phyloP scores from a whole-genome alignment of 83 land plant genomes.

The Picea abies region DNA sequence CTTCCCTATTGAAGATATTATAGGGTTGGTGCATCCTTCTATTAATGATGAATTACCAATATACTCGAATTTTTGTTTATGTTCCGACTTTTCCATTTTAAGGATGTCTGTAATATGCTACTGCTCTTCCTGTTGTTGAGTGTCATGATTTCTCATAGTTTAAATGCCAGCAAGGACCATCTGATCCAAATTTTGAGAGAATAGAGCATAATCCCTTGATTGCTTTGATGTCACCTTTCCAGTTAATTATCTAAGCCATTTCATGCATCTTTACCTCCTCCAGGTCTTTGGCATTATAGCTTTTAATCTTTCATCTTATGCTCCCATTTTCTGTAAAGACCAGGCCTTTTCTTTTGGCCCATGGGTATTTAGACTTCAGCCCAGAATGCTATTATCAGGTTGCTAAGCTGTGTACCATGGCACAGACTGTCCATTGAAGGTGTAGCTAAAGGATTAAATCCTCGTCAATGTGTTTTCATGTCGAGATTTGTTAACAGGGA shows the following conservation, averaged over 20 bases:
- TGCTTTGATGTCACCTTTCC: conserved; percentile 3
- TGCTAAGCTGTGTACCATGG: background rate
- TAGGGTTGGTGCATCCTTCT: background rate
- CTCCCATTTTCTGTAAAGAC: background rate
- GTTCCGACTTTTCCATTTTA: background rate
- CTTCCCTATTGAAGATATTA: background rate
- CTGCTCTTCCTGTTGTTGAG: background rate
- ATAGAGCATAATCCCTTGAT: background rate
- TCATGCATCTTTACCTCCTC: background rate
- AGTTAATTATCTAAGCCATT: background rate
- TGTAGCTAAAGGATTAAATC: no score
- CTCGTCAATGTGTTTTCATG: no score
- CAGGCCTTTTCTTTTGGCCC: background rate
- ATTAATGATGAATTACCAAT: background rate
- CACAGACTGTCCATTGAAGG: no score
- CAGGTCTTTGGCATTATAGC: background rate
- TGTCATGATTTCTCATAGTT: background rate
- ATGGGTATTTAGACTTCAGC: background rate
- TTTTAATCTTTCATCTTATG: background rate
- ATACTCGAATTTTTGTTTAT: background rate
- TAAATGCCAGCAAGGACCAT: background rate
- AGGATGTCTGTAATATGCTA: background rate
- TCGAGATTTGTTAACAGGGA: background rate
- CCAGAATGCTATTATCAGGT: conserved; percentile 4
- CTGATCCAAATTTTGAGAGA: background rate